Evolutionary conservation across 352 stramenopile genomes (phyloP), one percentile per base, ranked within the genome.

Genomic region (Plasmopara viticola): DNA sequence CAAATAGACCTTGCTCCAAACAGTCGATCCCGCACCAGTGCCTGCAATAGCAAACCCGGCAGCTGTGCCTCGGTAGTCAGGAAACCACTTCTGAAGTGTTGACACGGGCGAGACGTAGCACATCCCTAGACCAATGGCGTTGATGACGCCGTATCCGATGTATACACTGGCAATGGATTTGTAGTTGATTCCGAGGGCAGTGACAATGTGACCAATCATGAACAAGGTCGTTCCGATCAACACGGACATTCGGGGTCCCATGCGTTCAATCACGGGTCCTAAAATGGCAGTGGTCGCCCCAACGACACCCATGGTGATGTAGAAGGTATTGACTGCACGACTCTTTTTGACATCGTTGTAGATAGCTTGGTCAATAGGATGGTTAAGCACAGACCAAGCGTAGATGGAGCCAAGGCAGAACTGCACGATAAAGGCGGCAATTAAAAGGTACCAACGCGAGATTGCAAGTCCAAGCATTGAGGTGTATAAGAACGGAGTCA

Each of bases 51-150:
- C 78, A 40, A 90, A 87, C 12, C 78, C 78, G 7, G 78, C 78
- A 15, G 78, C 78, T 9, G 71, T 77, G 14, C 78, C 78, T 14
- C 78, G 74, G 51, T 86, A 82, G 56, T 90, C 78, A 8, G 78
- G 78, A 58, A 90, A 90, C 78, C 78, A 90, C 43, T 87, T 86
- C 56, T 87, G 77, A 6, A 90, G 58, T 13, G 76, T 66, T n/a
- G 72, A 84, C 9, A 90, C 78, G 2, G 78, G 78, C 4, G 76
- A 86, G 48, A 90, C 85, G 64, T 88, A 88, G 72, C 75, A 85
- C 17, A 90, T 44, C 8, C 78, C 78, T 29, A 74, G 75, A 39
- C 78, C 78, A 10, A 85, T 83, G 48, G 72, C 78, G n/a, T 50
- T 63, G 35, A 86, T 70, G 15, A 90, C 18, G 9, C 78, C 78